Percentiles rank a stretch among this genome's conserved stretches.
Evolutionary conservation across 2,329 filamentous ascomycete species (phyloP).

Genomic region (Arthrinium puccinioides): DNA sequence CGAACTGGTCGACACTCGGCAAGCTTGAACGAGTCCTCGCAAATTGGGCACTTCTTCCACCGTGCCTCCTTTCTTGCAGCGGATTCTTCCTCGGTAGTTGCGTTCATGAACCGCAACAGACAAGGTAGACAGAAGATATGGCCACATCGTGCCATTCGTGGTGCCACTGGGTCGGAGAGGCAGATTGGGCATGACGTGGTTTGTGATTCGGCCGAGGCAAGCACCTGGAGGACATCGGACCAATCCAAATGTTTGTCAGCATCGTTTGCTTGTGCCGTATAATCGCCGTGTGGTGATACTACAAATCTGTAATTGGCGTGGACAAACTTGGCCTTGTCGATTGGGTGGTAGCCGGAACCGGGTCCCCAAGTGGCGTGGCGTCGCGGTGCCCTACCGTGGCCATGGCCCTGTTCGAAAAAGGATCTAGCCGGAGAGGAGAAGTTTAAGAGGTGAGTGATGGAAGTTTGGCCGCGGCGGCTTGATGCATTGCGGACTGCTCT

Average conservation of each 20-base stretch:
- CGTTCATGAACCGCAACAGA: constrained; percentile 91
- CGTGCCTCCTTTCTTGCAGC: constrained; percentile 62
- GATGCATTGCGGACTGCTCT: constrained; percentile 48
- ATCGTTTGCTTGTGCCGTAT: constrained; percentile 73
- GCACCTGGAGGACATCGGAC: constrained; percentile 82
- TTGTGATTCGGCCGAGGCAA: constrained; percentile 87
- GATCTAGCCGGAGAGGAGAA: constrained; percentile 75
- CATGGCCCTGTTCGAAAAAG: constrained; percentile 46
- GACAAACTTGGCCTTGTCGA: constrained; percentile 86
- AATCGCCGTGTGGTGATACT: constrained; percentile 74
- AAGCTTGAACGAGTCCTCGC: constrained; percentile 89
- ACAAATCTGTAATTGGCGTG: constrained; percentile 98
- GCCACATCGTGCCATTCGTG: constrained; percentile 93
- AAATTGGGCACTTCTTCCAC: constrained; percentile 96
- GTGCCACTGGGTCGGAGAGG: constrained; percentile 83
- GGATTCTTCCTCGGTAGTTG: constrained; percentile 62
- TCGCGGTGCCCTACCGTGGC: constrained; percentile 48
- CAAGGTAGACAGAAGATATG: constrained; percentile 96
- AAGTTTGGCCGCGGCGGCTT: constrained; percentile 85
- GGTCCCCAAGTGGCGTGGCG: constrained; percentile 75
- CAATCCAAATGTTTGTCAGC: constrained; percentile 88
- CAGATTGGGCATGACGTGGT: constrained; percentile 89
- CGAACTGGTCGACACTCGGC: constrained; percentile 82
- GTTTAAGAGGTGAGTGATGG: constrained; percentile 94
- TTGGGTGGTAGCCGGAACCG: constrained; percentile 82